phyloP scores from a whole-genome alignment of 2,329 filamentous ascomycete genomes.

The Thermomyces lanuginosus region DNA sequence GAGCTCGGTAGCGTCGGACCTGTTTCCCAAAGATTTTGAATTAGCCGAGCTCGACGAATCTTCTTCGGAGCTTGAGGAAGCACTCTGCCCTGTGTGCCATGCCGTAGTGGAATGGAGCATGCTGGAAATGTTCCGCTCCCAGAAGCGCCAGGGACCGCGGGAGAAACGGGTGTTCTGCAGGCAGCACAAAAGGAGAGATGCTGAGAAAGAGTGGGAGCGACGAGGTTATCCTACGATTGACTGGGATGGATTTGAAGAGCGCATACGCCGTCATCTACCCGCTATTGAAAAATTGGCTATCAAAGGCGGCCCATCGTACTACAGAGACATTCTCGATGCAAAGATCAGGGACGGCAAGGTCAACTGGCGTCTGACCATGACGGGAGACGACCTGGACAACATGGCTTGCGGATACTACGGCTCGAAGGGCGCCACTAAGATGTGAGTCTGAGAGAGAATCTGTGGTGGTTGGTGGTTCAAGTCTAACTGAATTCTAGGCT shows the following conservation, averaged over 20 bases:
- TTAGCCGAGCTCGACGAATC: too few relatives aligned
- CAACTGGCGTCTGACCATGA: slow-evolving; percentile 39
- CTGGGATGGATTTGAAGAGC: slow-evolving; percentile 45
- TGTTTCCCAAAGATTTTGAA: too few relatives aligned
- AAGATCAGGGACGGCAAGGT: slow-evolving; percentile 42
- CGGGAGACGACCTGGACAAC: slow-evolving; percentile 31
- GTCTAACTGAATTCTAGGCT: slow-evolving; percentile 17
- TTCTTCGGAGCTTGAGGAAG: slow-evolving; percentile 3
- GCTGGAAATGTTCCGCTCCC: slow-evolving; percentile 36
- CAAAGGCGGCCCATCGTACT: slow-evolving; percentile 38
- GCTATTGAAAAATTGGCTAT: slow-evolving; percentile 45
- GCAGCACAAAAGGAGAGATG: slow-evolving; percentile 42
- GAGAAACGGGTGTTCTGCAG: slow-evolving; percentile 42
- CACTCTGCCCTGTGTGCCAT: slow-evolving; percentile 52
- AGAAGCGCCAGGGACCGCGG: slow-evolving; percentile 18
- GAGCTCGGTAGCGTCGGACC: slow-evolving; percentile 14
- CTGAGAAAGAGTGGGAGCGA: slow-evolving; percentile 32
- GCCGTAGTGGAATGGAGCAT: slow-evolving; percentile 39
- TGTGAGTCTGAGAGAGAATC: too few relatives aligned
- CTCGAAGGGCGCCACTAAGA: slow-evolving; percentile 50
- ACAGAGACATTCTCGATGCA: slow-evolving; percentile 39
- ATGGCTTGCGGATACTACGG: slow-evolving; percentile 73
- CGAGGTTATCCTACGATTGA: slow-evolving; percentile 54
- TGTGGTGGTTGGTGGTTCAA: too few relatives aligned
- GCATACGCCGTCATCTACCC: slow-evolving; percentile 41